Evolutionary conservation across 768 basidiomycete species (phyloP).

Genomic region (Fistulinella prunicolor): DNA sequence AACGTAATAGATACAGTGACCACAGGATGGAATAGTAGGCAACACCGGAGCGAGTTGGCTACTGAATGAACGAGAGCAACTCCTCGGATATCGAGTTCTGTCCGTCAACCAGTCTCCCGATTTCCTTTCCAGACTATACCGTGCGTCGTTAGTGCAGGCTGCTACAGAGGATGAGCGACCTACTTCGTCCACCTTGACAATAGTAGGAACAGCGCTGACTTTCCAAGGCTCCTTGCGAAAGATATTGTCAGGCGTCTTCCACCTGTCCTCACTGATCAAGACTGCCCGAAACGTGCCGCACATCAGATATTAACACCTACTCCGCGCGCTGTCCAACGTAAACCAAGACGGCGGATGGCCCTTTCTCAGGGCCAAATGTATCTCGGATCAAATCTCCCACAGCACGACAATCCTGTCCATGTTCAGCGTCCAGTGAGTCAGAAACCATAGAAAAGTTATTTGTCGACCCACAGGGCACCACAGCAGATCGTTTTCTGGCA

Average conservation of each 20-base stretch:
- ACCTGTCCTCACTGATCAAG: conserved; percentile 41
- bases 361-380: conserved; percentile 44
- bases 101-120: conserved; percentile 29
- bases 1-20: neutral
- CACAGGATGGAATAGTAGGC: conserved; percentile 2
- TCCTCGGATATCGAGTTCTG: conserved; percentile 24
- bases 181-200: conserved; percentile 60
- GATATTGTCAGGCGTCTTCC: conserved; percentile 57
- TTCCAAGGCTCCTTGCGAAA: conserved; percentile 66
- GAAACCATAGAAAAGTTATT: neutral
- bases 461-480: conserved; percentile 65
- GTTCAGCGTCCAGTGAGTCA: conserved; percentile 10
- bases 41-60: neutral
- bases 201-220: conserved; percentile 59
- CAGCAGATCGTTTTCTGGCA: conserved; percentile 44
- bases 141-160: neutral
- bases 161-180: conserved; percentile 22
- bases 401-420: conserved; percentile 58
- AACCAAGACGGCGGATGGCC: conserved; percentile 55
- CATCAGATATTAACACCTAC: conserved; percentile 40
- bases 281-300: neutral
- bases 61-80: conserved; percentile 18
- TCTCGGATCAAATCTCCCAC: conserved; percentile 55
- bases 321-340: conserved; percentile 65
- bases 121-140: conserved; percentile 25